Evolutionary conservation across 495 filamentous ascomycete species (phyloP), one percentile per base, ranked within the genome.

Genomic region (Aspergillus mulundensis): DNA sequence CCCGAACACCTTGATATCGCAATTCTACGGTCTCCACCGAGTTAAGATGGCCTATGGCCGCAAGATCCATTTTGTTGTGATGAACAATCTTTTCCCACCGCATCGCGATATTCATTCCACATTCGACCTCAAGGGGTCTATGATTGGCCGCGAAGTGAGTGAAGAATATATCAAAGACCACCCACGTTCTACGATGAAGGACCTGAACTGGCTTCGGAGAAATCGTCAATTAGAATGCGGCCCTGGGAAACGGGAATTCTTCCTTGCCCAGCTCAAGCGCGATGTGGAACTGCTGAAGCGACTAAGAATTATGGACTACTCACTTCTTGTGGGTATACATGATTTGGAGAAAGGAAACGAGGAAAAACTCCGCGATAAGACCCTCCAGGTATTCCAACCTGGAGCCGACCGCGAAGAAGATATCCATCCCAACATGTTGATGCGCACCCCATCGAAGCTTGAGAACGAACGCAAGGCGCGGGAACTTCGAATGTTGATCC

Each of bases 1-100:
- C 66, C 95, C 95, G 1, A 94, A 97, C 68, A 99, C 94, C 2
- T 78, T 99, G 7, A 85, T 99, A 16, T 97, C 94, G 14, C 94
- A 99, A 66, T 99, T 97, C 69, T 99, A 99, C 66, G 94, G 94
- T 41, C 78, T 99, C 16, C 94, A 99, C 72, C 85, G 94, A 42
- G 95, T 99, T 56, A 99, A 99, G 77, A 95, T 97, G 77, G 92
- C 94, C 0, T 99, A 95, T 66, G 94, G 95, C 32, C 86, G 90
- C 57, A 99, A 99, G 77, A 97, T 97, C 57, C 95, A 99, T 69
- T 99, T 99, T 61, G 95, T 99, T 32, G 91, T 99, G 62, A 99
- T 99, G 94, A 99, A 99, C 78, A 99, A 99, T 64, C 81, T 99
- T 18, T 97, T 99, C 63, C 94, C 94, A 16, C 94, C 94, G 5